Conservation (phyloP, 2,329 filamentous ascomycete species). For the Microsporum canis region DNA sequence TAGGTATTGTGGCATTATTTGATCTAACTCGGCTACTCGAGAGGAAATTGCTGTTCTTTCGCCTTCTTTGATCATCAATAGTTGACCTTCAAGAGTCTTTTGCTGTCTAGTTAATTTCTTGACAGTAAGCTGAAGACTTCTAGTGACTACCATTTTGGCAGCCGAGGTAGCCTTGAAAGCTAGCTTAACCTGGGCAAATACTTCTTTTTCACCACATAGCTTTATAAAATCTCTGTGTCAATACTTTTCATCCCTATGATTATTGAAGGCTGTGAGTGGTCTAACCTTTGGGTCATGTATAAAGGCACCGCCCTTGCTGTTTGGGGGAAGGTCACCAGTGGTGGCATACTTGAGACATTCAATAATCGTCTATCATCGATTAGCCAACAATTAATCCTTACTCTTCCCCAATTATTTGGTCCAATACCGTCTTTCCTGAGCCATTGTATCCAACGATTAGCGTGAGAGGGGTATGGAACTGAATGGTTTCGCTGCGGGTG, state of each 20-base stretch:
- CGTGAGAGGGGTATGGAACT: slow-evolving; percentile 82
- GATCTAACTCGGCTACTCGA: slow-evolving; percentile 67
- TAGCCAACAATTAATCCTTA: background rate
- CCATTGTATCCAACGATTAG: slow-evolving; percentile 96
- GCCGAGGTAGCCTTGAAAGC: slow-evolving; percentile 71
- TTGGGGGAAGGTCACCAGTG: slow-evolving; percentile 83
- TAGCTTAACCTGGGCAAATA: slow-evolving; percentile 82
- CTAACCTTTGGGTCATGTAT: slow-evolving; percentile 86
- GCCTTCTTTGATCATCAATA: slow-evolving; percentile 65
- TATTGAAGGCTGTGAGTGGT: background rate
- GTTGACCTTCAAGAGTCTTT: slow-evolving; percentile 73
- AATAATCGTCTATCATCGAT: slow-evolving; percentile 63
- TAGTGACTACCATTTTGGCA: slow-evolving; percentile 67
- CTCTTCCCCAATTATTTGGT: background rate
- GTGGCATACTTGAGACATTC: slow-evolving; percentile 98
- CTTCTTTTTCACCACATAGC: slow-evolving; percentile 74
- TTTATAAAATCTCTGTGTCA: slow-evolving; percentile 21
- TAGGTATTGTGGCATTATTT: slow-evolving; percentile 71
- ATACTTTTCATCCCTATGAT: background rate
- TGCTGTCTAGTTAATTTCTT: slow-evolving; percentile 66
- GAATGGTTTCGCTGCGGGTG: slow-evolving; percentile 61
- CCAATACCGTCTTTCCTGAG: slow-evolving; percentile 72
- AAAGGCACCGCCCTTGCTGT: slow-evolving; percentile 80
- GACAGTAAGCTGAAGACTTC: slow-evolving; percentile 73
- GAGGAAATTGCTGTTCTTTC: slow-evolving; percentile 71